Evolutionary conservation across 371 early-diverging fungal species (phyloP), one percentile per base, ranked within the genome.

Genomic region (Apophysomyces trapeziformis): DNA sequence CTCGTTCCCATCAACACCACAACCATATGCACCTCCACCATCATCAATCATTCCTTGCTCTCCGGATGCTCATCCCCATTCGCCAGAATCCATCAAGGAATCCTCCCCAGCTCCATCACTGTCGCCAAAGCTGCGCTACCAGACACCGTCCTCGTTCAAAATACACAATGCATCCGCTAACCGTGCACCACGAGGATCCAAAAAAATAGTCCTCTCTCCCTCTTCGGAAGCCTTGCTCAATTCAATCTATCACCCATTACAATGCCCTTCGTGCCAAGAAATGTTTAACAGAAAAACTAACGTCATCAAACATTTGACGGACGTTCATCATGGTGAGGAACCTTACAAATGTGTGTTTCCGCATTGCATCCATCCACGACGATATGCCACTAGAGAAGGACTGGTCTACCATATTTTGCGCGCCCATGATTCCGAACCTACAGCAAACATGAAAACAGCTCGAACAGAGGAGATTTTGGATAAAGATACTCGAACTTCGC

Each of bases 331-430:
- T 12, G 79, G 79, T 6, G 71, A 80, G 59, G 83, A 83, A 58
- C 77, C 79, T 7, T 83, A 80, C 62, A 77, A 76, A 5, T 79
- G 83, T 64, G 67, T 80, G n/a, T 77, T 75, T 65, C 65, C 69
- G 1, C 47, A 70, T 9, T 80, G 82, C 43, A 60, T 41, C 12
- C 81, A 85, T 61, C 78, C 80, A n/a, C 71, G 71, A 66, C 61
- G 68, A 9, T 82, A 80, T 66, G 76, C 80, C 5, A 80, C 82
- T 14, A 67, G 80, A 6, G 82, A 80, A 66, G 82, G 80, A 5
- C 67, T 84, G 8, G 72, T 81, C 14, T 82, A 80, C 66, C 84
- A 84, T 66, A 80, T 80, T 21, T 63, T 75, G 41, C 75, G 74
- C 36, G 71, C 68, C 4, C 83, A 83, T 67, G 77, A 83, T 38